A percentile compares a stretch with the other conserved stretches of the same genome.
Conservation (phyloP, 345 rosid genomes). For the Xanthoceras sorbifolium region DNA sequence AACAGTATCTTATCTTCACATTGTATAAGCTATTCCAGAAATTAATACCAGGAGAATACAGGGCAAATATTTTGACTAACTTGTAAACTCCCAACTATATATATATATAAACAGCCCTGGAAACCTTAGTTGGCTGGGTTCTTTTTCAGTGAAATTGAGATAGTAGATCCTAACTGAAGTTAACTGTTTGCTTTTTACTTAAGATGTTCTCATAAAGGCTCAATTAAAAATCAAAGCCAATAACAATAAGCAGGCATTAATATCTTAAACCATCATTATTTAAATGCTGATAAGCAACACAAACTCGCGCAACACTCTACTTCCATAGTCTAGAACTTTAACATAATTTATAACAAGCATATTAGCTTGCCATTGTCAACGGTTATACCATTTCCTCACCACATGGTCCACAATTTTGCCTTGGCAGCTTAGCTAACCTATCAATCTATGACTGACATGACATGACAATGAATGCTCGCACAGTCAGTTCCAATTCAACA, state of each 20-base stretch:
- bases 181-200: neutral
- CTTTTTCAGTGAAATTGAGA: neutral
- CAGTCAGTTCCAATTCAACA: neutral
- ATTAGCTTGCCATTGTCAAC: neutral
- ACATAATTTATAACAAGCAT: neutral
- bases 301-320: neutral
- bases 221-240: neutral
- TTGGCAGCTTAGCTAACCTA: neutral
- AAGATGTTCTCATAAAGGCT: neutral
- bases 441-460: no score
- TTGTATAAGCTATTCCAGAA: neutral
- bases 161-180: neutral
- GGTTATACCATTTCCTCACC: neutral
- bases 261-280: neutral
- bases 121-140: neutral
- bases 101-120: constrained; percentile 1
- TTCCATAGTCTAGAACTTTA: neutral
- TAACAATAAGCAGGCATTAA: neutral
- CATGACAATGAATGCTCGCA: neutral
- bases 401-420: neutral
- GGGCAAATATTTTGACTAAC: neutral
- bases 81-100: constrained; percentile 3
- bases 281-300: neutral
- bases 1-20: neutral
- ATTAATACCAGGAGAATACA: neutral